Evolutionary conservation across 2,329 filamentous ascomycete species (phyloP).

Genomic region (Fusarium sp.): DNA sequence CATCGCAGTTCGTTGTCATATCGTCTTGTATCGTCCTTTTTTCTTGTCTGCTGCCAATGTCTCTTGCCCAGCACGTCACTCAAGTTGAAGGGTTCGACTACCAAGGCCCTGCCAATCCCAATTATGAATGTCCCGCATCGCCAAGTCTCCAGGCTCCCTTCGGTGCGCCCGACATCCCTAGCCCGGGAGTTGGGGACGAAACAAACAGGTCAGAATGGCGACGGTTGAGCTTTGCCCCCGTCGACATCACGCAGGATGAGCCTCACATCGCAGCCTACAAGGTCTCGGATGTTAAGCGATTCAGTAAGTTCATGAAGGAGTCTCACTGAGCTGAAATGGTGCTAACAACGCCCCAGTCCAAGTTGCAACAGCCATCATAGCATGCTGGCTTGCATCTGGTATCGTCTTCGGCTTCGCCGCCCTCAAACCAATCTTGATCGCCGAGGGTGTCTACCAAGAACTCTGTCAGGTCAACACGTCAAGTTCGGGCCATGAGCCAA

Average conservation of each 20-base stretch:
- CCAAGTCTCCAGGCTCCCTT: background rate
- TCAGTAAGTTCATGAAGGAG: slow-evolving; percentile 26
- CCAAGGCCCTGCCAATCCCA: slow-evolving; percentile 41
- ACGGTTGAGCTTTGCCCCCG: slow-evolving; percentile 43
- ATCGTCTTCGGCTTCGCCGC: slow-evolving; percentile 87
- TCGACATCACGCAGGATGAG: slow-evolving; percentile 37
- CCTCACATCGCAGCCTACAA: slow-evolving; percentile 47
- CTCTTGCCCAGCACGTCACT: slow-evolving; percentile 56
- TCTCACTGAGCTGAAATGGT: background rate
- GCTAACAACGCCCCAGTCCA: slow-evolving; percentile 62
- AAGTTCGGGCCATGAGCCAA: slow-evolving; percentile 30
- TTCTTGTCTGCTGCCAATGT: slow-evolving; percentile 45
- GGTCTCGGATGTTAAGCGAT: slow-evolving; percentile 42
- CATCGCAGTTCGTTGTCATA: background rate
- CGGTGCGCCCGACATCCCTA: background rate
- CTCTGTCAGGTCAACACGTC: slow-evolving; percentile 58
- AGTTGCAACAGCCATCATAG: slow-evolving; percentile 74
- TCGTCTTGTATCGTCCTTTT: background rate
- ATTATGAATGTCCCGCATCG: slow-evolving; percentile 17
- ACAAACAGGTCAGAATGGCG: slow-evolving; percentile 36
- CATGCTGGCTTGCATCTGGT: slow-evolving; percentile 81
- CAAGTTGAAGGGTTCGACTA: slow-evolving; percentile 55
- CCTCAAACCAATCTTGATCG: slow-evolving; percentile 81
- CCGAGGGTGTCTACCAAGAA: slow-evolving; percentile 76
- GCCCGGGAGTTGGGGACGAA: slow-evolving; percentile 4